Evolutionary conservation across 164 flowering plant genomes (phyloP).

Genomic region (Piper betle): DNA sequence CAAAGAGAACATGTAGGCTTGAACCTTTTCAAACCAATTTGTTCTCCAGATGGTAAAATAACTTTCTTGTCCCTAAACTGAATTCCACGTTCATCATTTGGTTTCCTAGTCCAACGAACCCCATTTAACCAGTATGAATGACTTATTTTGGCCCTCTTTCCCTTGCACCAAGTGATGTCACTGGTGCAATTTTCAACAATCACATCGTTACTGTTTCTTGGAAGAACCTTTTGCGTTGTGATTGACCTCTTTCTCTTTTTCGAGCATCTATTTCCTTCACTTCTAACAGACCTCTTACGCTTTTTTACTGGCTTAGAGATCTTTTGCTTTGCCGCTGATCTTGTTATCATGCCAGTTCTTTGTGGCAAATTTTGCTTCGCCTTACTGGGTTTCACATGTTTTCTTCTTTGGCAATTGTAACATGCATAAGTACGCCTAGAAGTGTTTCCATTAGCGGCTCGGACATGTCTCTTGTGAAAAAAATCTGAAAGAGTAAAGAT

Average conservation of each 20-base stretch:
- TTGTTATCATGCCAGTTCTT: conserved; percentile 17
- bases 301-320: conserved; percentile 14
- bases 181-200: conserved; percentile 17
- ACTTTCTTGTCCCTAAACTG: conserved; percentile 38
- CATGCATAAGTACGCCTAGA: conserved; percentile 43
- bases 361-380: conserved; percentile 4
- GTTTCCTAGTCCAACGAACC: conserved; percentile 43
- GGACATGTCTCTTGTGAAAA: conserved; percentile 75
- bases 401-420: conserved; percentile 40
- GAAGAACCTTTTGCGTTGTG: conserved; percentile 13
- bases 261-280: not conserved
- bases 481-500: conserved; percentile 32
- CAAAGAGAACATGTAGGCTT: conserved; percentile 63
- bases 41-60: conserved; percentile 16
- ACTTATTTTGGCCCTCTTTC: conserved; percentile 34
- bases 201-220: conserved; percentile 17
- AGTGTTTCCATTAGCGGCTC: conserved; percentile 29
- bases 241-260: not conserved
- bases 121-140: conserved; percentile 82
- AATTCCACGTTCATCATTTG: conserved; percentile 46
- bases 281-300: not conserved
- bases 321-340: conserved; percentile 45
- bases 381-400: conserved; percentile 16
- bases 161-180: conserved; percentile 25
- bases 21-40: conserved; percentile 6